Conservation (phyloP, 176 grass and related monocot genomes). For the Oryza coarctata region DNA sequence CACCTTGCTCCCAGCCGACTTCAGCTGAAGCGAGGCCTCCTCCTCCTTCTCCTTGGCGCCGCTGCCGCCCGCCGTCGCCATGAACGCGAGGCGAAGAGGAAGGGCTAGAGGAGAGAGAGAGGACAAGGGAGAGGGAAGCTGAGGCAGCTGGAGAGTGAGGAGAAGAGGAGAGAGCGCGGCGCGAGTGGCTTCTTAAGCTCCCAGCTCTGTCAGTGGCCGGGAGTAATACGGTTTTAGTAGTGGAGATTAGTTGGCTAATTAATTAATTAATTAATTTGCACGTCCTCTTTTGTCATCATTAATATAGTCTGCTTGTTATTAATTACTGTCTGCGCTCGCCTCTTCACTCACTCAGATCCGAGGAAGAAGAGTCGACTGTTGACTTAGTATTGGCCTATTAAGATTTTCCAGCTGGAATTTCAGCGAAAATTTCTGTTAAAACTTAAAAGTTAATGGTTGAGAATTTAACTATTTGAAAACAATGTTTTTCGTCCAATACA, state of each 20-base stretch:
- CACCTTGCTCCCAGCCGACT: slow-evolving; percentile 45
- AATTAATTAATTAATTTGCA: background rate
- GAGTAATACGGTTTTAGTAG: background rate
- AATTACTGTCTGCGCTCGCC: background rate
- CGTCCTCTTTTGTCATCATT: background rate
- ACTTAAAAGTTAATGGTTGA: background rate
- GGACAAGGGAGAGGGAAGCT: background rate
- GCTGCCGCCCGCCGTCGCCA: background rate
- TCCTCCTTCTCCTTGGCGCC: slow-evolving; percentile 16
- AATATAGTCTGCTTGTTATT: background rate
- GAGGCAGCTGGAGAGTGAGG: background rate
- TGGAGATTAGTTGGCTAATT: background rate
- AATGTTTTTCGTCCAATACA: no score
- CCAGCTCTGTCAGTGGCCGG: background rate
- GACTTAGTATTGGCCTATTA: background rate
- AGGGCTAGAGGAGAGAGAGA: background rate
- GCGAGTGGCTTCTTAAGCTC: slow-evolving; percentile 30
- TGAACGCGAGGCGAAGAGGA: slow-evolving; percentile 1
- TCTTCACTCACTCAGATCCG: slow-evolving; percentile 6
- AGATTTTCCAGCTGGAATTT: background rate
- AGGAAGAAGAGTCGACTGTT: slow-evolving; percentile 28
- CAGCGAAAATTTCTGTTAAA: background rate
- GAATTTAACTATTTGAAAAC: background rate
- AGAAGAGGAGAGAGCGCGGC: background rate
- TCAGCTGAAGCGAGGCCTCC: slow-evolving; percentile 31